Conservation (phyloP, 1,284 basidiomycete species). For the Limonomyces culmigenus region DNA sequence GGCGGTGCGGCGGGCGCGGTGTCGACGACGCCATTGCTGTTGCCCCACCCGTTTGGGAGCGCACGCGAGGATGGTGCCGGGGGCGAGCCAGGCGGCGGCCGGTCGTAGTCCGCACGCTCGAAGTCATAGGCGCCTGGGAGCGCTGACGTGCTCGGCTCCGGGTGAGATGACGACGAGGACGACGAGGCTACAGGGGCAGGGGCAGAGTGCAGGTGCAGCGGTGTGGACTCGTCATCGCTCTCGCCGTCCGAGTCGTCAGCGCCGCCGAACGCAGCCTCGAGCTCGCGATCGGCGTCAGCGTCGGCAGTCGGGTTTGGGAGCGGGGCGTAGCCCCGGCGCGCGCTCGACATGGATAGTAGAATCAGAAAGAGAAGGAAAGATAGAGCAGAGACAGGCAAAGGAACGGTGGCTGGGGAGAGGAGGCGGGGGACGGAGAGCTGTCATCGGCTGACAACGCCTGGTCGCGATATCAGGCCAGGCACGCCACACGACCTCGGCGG, state of each 20-base stretch:
- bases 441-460: background rate
- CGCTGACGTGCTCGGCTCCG: slow-evolving; percentile 5
- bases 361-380: background rate
- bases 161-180: slow-evolving; percentile 2
- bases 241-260: slow-evolving; percentile 34
- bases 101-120: slow-evolving; percentile 61
- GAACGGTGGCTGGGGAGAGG: background rate
- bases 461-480: too few species aligned
- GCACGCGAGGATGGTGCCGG: slow-evolving; percentile 43
- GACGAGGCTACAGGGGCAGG: slow-evolving; percentile 7
- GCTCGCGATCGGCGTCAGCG: slow-evolving; percentile 36
- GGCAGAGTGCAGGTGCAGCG: slow-evolving; percentile 7
- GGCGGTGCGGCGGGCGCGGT: slow-evolving; percentile 22
- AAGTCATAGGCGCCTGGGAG: slow-evolving; percentile 61
- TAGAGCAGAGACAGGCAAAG: background rate
- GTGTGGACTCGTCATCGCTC: slow-evolving; percentile 23
- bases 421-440: background rate
- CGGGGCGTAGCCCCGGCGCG: slow-evolving; percentile 32
- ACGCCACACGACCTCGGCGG: too few species aligned
- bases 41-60: slow-evolving; percentile 56
- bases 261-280: slow-evolving; percentile 48
- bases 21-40: slow-evolving; percentile 66
- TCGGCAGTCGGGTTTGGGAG: slow-evolving; percentile 29
- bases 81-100: slow-evolving; percentile 70
- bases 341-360: slow-evolving; percentile 11